Evolutionary conservation across 2,329 filamentous ascomycete genomes (phyloP).

Genomic region (Ophiostoma quercus): DNA sequence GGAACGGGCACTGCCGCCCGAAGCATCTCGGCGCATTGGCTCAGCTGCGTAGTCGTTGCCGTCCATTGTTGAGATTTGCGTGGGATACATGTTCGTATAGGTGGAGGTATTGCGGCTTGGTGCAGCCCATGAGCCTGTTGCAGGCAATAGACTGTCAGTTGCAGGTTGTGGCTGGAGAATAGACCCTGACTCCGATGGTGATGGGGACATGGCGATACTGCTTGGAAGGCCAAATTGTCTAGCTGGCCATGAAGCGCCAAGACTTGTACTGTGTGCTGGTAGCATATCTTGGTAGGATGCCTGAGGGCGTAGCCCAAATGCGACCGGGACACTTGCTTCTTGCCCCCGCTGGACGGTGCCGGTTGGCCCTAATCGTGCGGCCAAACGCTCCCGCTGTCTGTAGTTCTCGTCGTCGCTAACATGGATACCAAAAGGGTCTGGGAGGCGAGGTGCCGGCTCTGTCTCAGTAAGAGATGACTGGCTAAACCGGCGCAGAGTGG

Average conservation of each 20-base stretch:
- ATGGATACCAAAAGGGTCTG: constrained; percentile 28
- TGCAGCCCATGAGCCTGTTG: neutral
- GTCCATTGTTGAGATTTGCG: constrained; percentile 11
- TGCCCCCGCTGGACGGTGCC: neutral
- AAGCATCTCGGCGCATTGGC: constrained; percentile 28
- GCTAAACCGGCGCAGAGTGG: constrained; percentile 23
- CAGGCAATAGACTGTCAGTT: neutral
- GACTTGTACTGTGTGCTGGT: neutral
- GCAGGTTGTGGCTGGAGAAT: neutral
- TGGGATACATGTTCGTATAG: constrained; percentile 3
- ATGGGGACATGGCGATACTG: constrained; percentile 2
- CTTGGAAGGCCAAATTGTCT: neutral
- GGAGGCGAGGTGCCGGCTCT: constrained; percentile 40
- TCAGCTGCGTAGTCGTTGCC: constrained; percentile 21
- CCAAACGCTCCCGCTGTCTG: neutral
- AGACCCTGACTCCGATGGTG: neutral
- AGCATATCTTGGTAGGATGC: neutral
- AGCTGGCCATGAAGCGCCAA: neutral
- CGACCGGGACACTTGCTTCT: neutral
- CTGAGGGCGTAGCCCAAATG: neutral
- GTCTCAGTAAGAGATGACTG: constrained; percentile 42
- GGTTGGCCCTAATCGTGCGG: neutral
- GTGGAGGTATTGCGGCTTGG: neutral
- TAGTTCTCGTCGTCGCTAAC: constrained; percentile 32
- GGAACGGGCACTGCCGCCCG: constrained; percentile 18